phyloP scores from a whole-genome alignment of 768 basidiomycete species.

The Royoungia palumana region DNA sequence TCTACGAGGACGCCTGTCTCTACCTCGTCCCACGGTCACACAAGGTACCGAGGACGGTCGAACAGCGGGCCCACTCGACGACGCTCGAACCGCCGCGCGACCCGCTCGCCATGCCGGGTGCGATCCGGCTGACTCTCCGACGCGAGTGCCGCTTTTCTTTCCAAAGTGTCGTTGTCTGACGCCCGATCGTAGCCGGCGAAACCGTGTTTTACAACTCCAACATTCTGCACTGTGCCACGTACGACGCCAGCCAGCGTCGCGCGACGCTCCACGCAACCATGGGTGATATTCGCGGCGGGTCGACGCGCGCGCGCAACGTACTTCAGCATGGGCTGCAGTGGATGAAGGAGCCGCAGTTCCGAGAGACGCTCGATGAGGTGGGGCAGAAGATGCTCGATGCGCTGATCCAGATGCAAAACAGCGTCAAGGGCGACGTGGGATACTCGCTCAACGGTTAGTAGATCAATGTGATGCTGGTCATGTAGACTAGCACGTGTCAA shows the following conservation, averaged over 20 bases:
- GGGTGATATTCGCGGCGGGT: conserved; percentile 60
- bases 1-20: conserved; percentile 67
- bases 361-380: conserved; percentile 34
- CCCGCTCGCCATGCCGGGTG: conserved; percentile 70
- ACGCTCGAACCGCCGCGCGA: conserved; percentile 48
- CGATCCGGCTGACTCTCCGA: conserved; percentile 50
- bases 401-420: conserved; percentile 52
- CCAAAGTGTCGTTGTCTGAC: not conserved
- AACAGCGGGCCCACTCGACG: conserved; percentile 55
- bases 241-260: conserved; percentile 46
- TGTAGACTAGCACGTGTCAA: too few relatives aligned
- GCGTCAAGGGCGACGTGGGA: conserved; percentile 39
- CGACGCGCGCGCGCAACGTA: conserved; percentile 63
- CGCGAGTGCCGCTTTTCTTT: conserved; percentile 36
- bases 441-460: conserved; percentile 47
- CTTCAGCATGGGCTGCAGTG: conserved; percentile 71
- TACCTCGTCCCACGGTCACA: conserved; percentile 72
- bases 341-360: conserved; percentile 58
- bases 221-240: conserved; percentile 71
- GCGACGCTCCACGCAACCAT: conserved; percentile 71
- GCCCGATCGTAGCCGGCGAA: conserved; percentile 51
- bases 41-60: conserved; percentile 49
- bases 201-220: conserved; percentile 81
- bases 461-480: not conserved
- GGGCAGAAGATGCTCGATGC: conserved; percentile 52